phyloP scores from a whole-genome alignment of 2,329 filamentous ascomycete genomes.

The Colletotrichum sansevieriae region DNA sequence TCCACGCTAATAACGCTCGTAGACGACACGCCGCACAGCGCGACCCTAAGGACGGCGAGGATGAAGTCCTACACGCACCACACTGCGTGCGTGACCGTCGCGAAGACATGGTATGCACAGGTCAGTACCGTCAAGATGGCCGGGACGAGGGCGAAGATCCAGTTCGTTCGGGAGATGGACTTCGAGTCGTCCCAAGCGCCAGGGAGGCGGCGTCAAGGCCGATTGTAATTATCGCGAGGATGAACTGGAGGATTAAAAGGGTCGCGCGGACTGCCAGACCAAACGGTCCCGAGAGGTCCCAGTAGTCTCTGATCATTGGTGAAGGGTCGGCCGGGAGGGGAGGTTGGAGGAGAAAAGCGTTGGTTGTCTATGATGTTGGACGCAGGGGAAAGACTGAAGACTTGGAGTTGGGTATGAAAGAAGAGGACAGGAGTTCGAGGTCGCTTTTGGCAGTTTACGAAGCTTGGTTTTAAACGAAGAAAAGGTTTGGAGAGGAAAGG shows the following conservation, averaged over 20 bases:
- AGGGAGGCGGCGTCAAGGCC: constrained; percentile 35
- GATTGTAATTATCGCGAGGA: constrained; percentile 31
- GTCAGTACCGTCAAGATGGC: constrained; percentile 28
- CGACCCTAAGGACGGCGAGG: constrained; percentile 36
- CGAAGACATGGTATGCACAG: constrained; percentile 27
- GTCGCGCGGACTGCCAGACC: constrained; percentile 28
- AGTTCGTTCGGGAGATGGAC: not conserved
- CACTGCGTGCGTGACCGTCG: constrained; percentile 31
- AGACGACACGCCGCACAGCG: constrained; percentile 27
- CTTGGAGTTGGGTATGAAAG: not conserved
- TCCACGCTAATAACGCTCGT: not conserved
- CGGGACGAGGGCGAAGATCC: constrained; percentile 35
- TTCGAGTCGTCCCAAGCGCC: constrained; percentile 15
- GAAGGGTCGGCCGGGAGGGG: not conserved
- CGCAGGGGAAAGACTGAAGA: not conserved
- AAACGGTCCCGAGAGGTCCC: constrained; percentile 31
- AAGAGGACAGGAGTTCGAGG: not conserved
- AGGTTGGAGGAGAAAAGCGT: not conserved
- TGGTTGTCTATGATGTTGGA: not conserved
- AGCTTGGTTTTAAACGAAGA: not conserved
- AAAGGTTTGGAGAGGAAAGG: not conserved
- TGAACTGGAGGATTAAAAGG: constrained; percentile 36
- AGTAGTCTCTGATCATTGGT: constrained; percentile 33
- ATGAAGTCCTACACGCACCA: constrained; percentile 37
- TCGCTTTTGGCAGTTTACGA: no score